Percentiles rank a stretch among this genome's conserved stretches.
Evolutionary conservation across 352 stramenopile species (phyloP).

Genomic region (Nothophytophthora sp.): DNA sequence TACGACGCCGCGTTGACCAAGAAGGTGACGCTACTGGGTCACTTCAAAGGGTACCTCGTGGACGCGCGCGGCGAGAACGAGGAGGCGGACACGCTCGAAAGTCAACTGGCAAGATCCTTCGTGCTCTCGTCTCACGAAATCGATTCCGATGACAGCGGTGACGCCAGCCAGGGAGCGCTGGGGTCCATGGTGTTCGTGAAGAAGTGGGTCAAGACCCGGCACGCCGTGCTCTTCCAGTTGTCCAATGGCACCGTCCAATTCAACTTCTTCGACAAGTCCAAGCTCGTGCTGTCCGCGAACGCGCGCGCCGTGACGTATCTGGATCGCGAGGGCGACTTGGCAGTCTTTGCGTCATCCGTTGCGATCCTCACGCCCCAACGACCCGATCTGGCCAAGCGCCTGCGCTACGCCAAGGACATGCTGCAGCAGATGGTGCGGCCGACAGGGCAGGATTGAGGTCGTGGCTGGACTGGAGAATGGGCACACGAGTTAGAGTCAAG

Average conservation of each 20-base stretch:
- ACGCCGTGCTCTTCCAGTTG: conserved; percentile 98
- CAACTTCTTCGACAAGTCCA: conserved; percentile 97
- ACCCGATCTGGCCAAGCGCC: conserved; percentile 72
- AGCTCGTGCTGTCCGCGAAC: conserved; percentile 93
- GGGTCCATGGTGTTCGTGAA: conserved; percentile 94
- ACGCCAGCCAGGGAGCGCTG: conserved; percentile 1
- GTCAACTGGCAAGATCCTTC: conserved; percentile 33
- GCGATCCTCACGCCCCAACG: conserved; percentile 62
- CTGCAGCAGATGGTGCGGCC: conserved; percentile 90
- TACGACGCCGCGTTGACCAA: conserved; percentile 94
- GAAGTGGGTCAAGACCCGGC: conserved; percentile 98
- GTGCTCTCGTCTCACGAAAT: conserved; percentile 26
- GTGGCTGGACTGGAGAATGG: too few species aligned
- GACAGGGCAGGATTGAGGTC: conserved; percentile 25
- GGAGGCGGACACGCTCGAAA: conserved; percentile 46
- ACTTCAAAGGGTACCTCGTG: conserved; percentile 98
- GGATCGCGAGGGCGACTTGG: conserved; percentile 73
- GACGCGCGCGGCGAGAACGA: conserved; percentile 71
- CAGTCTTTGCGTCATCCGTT: conserved; percentile 47
- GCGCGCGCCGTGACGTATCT: conserved; percentile 91
- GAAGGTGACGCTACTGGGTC: conserved; percentile 97
- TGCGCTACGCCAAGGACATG: conserved; percentile 97
- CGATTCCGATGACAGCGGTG: conserved; percentile 10
- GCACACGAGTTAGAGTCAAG: conserved; percentile 3
- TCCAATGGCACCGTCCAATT: conserved; percentile 96